Evolutionary conservation across 768 basidiomycete genomes (phyloP).

Genomic region (Trametes cingulata): DNA sequence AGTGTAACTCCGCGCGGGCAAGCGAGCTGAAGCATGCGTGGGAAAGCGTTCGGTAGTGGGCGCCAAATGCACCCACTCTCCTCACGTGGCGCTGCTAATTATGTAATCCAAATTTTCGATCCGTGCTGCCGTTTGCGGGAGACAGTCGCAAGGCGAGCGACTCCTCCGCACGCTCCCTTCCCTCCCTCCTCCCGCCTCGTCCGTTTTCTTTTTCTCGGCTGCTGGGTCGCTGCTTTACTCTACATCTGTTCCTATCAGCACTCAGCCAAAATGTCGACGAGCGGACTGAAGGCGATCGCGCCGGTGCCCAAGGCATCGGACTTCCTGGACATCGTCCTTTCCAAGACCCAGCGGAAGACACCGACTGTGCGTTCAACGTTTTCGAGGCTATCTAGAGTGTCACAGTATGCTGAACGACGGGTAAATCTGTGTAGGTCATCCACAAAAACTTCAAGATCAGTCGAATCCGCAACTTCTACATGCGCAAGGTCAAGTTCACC

Average conservation of each 20-base stretch:
- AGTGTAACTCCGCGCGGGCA: no score
- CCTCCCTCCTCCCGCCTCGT: background rate
- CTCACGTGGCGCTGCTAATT: background rate
- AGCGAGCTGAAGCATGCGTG: no score
- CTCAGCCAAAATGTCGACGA: constrained; percentile 64
- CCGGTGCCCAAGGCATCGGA: constrained; percentile 97
- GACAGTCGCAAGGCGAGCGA: background rate
- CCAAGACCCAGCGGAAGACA: constrained; percentile 95
- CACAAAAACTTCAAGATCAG: constrained; percentile 99
- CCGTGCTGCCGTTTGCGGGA: background rate
- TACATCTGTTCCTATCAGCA: background rate
- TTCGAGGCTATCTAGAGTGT: background rate
- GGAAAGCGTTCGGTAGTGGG: background rate
- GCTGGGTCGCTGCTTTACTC: no score
- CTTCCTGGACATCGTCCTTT: constrained; percentile 92
- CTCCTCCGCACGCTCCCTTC: background rate
- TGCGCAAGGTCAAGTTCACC: constrained; percentile 99
- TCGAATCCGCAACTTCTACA: constrained; percentile 96
- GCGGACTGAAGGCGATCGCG: constrained; percentile 93
- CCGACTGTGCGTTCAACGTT: constrained; percentile 65
- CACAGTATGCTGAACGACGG: background rate
- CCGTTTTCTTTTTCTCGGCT: background rate
- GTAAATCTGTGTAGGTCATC: constrained; percentile 63
- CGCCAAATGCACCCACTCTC: background rate
- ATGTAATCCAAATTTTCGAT: constrained; percentile 25